Evolutionary conservation across 2,329 filamentous ascomycete species (phyloP), one percentile per base, ranked within the genome.

Genomic region (Alternaria sp.): DNA sequence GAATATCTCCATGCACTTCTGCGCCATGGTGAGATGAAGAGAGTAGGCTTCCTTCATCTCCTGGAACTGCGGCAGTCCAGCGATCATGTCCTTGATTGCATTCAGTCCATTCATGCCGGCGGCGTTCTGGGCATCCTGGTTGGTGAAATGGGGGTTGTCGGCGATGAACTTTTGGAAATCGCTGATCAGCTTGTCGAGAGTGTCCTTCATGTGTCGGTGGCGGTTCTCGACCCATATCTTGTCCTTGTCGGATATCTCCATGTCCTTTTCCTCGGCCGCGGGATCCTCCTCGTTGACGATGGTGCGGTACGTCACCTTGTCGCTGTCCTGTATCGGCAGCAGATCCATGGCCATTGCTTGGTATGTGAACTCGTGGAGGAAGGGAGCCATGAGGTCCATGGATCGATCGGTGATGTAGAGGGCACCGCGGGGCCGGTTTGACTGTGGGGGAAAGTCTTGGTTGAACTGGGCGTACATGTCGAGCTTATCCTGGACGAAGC

Each of bases 271-370:
- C 76, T 96, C 88, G 28, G 90, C 87, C 42, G 90, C 87, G 0
- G 83, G 79, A 4, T 86, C 84, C 9, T 91, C 92, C 69, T 93
- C 88, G 66, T 96, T 95, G 64, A 95, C 83, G 2, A 86, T 83
- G 53, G 93, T 94, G 67, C 89, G 90, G 75, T 94, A 99, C 0
- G 90, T 93, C 9, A 96, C 86, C 77, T 95, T 97, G 66, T 97
- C 93, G 24, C 87, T 90, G 54, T 98, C 95, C 70, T 91, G 89
- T 73, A 99, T 93, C 0, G 91, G 91, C 30, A 99, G 82, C 8
- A 99, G 83, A 75, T 99, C 95, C 78, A 97, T 92, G 4, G 93
- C 94, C 94, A 99, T 98, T 51, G 95, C 93, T 79, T 99, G 95
- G 77, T 98, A 99, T 12, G 95, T 97, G 76, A 99, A 97, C 73